Percentiles rank a stretch among this genome's conserved stretches.
These are phyloP conservation scores for Claviceps maximensis DNA, from an alignment of 2,329 filamentous ascomycete genomes.

Conservation along the genomic window DNA sequence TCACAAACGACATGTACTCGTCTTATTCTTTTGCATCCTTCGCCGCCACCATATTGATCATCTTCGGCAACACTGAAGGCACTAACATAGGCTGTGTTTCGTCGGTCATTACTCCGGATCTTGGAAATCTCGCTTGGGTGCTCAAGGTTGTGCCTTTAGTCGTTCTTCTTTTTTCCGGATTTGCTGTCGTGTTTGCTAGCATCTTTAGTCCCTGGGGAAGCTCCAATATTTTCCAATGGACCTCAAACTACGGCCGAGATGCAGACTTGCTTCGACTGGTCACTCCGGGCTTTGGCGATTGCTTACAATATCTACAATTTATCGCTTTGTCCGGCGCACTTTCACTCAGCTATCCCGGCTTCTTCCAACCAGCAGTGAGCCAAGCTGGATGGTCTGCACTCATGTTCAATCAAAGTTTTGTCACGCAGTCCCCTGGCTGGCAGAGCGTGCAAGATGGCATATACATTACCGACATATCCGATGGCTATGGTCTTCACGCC, in stretches of 20 bases:
- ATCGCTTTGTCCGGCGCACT: slow-evolving; percentile 76
- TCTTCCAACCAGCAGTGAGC: slow-evolving; percentile 82
- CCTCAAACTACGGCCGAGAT: slow-evolving; percentile 93
- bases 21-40: slow-evolving; percentile 80
- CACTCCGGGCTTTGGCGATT: slow-evolving; percentile 92
- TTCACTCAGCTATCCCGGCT: slow-evolving; percentile 81
- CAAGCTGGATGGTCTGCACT: slow-evolving; percentile 79
- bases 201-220: slow-evolving; percentile 93
- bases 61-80: slow-evolving; percentile 54
- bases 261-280: slow-evolving; percentile 83
- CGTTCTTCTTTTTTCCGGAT: slow-evolving; percentile 64
- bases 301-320: slow-evolving; percentile 93
- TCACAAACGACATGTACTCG: slow-evolving; percentile 64
- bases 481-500: slow-evolving; percentile 73
- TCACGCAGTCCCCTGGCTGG: slow-evolving; percentile 52
- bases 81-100: slow-evolving; percentile 68
- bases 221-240: slow-evolving; percentile 83
- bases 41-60: slow-evolving; percentile 56
- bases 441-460: slow-evolving; percentile 67
- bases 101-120: slow-evolving; percentile 68
- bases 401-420: slow-evolving; percentile 87
- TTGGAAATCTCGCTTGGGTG: slow-evolving; percentile 57
- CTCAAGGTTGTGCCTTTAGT: slow-evolving; percentile 65
- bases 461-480: slow-evolving; percentile 65
- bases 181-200: slow-evolving; percentile 71